Evolutionary conservation across 495 filamentous ascomycete species (phyloP), one percentile per base, ranked within the genome.

Genomic region (Elasticomyces elasticus): DNA sequence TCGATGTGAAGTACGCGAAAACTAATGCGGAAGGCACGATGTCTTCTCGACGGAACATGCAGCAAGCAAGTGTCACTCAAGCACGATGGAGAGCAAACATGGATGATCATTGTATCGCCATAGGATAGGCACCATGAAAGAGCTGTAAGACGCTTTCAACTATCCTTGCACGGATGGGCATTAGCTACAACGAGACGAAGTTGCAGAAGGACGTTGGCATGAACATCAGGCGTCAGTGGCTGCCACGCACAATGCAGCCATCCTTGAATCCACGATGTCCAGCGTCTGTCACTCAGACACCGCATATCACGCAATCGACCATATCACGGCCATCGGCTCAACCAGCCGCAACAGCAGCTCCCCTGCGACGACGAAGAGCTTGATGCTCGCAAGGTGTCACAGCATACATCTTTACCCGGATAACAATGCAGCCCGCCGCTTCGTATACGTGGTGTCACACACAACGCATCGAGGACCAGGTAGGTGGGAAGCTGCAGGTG

Each of bases 401-500:
- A 37, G 26, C 23, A 25, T 37, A 15, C n/a, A 51, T 17, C 30
- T 41, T n/a, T 40, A 40, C 35, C 35, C 49, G 49, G 20, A 2
- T 22, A 40, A 5, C 6, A 11, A 19, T 25, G 31, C 28, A 5
- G 35, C 35, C 35, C 35, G 49, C 49, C 49, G 49, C 35, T 23
- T 51, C 49, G 28, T 51, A 26, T 40, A 2, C 35, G 15, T 12
- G 19, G 42, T 51, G 35, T 51, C 28, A 28, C 33, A 51, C 7
- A 51, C 17, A 12, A 51, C 40, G 49, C 49, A 40, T 25, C 17
- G 35, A 3, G 19, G 35, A 51, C 49, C 49, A 26, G 49, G 49
- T 51, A 51, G 35, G 49, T 51, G 49, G 49, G 49, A 26, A 41
- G 31, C 28, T 40, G 49, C 49, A 51, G 49, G 17, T 20, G 25